Evolutionary conservation across 2,329 filamentous ascomycete species (phyloP), one percentile per base, ranked within the genome.

Genomic region (Aotearoamyces nothofagi): DNA sequence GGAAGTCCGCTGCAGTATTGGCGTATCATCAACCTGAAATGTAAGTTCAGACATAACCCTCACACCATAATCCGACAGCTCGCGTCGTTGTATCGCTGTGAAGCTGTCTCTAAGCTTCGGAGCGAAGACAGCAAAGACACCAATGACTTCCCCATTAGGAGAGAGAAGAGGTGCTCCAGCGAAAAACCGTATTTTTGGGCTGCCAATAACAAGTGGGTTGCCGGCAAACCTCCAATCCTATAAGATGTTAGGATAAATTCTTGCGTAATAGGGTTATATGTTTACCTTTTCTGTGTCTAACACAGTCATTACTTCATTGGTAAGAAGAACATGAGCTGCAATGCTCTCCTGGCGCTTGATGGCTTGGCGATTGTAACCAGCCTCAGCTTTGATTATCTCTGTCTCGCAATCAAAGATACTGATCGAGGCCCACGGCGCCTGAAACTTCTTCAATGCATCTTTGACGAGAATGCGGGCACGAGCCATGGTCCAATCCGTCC

Each of bases 191-290:
- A 54, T 48, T 4, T 43, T 32, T 12, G 47, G 41, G 5, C 29
- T 28, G 4, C 29, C 34, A 12, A 28, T 33, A 2, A 53, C 45
- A 3, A 51, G 40, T 2, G 49, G 50, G 20, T 51, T 50, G 7
- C 36, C 36, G 17, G 33, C 31, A 24, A 55, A 52, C 22, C 52
- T 43, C 52, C 52, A 55, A 29, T 55, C 52, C 49, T 53, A 27
- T 17, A 29, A 23, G 25, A 33, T 11, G 29, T 42, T 26, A 35
- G 15, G 11, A 12, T 10, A 3, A n/a, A 20, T n/a, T 20, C n/a
- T 20, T n/a, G n/a, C 19, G 5, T 13, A 22, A 10, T 9, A 22
- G 10, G 8, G 15, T 9, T 5, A 17, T 9, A 8, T 10, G 41
- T 42, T 33, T 34, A 53, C 51, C 40, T 46, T 38, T 19, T 30